phyloP scores from a whole-genome alignment of 2,329 filamentous ascomycete species.

The Mycosphaerella sp. region DNA sequence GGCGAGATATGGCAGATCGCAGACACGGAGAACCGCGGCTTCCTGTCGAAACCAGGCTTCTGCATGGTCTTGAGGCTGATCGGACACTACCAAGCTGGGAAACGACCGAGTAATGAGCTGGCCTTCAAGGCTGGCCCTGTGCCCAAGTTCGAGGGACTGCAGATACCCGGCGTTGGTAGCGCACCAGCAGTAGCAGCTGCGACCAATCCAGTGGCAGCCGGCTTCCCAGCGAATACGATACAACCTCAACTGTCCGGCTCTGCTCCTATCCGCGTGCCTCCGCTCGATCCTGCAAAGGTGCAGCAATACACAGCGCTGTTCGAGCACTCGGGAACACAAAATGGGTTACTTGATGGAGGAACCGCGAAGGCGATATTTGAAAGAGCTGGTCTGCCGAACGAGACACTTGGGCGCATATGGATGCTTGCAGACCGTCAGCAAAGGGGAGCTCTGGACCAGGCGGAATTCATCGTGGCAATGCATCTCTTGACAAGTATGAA shows the following conservation, averaged over 20 bases:
- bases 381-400: conserved; percentile 81
- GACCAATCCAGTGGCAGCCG: conserved; percentile 23
- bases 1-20: conserved; percentile 99
- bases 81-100: conserved; percentile 85
- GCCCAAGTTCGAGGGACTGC: conserved; percentile 82
- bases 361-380: conserved; percentile 91
- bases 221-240: conserved; percentile 25
- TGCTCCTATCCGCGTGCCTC: conserved; percentile 76
- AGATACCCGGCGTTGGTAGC: conserved; percentile 33
- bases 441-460: conserved; percentile 74
- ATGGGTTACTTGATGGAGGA: conserved; percentile 65
- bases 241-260: conserved; percentile 34
- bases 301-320: conserved; percentile 85
- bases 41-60: conserved; percentile 88
- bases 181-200: conserved; percentile 16
- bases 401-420: conserved; percentile 92
- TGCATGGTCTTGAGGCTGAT: conserved; percentile 89
- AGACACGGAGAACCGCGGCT: conserved; percentile 90
- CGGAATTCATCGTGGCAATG: conserved; percentile 98
- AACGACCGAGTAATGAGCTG: conserved; percentile 72
- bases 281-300: conserved; percentile 80
- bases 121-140: conserved; percentile 82
- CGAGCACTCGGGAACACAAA: conserved; percentile 75
- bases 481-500: conserved; percentile 91
- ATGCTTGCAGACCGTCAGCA: conserved; percentile 90